These are phyloP conservation scores for Durusdinium trenchii DNA, from an alignment of 73 alveolate genomes.

Conservation along the genomic window DNA sequence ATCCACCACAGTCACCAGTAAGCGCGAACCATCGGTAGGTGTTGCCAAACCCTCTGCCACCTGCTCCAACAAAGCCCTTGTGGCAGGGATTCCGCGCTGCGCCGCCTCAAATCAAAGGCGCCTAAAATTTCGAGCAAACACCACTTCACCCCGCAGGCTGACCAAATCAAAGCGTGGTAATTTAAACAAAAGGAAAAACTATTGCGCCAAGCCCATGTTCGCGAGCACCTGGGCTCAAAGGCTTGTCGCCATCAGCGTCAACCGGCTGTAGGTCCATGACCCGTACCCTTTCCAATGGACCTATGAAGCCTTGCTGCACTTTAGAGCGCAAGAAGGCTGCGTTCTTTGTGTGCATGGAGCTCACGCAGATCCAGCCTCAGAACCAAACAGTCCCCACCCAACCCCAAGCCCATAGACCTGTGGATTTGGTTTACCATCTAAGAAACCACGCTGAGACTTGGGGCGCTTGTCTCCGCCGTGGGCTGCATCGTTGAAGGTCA, in stretches of 20 bases:
- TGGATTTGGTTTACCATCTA: neutral
- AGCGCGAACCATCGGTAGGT: no score
- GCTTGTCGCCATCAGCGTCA: neutral
- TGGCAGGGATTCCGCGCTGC: no score
- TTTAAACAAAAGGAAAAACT: neutral
- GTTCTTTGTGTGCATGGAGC: neutral
- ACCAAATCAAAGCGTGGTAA: no score
- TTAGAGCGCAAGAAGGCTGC: neutral
- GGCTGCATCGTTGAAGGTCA: neutral
- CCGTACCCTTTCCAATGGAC: neutral
- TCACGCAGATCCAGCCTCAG: neutral
- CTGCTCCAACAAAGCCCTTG: no score
- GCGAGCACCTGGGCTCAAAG: neutral
- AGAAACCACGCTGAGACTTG: neutral
- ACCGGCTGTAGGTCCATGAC: neutral
- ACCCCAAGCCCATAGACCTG: neutral
- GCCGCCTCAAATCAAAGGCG: no score
- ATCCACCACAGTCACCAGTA: no score
- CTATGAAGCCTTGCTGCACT: neutral
- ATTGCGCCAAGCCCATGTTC: neutral
- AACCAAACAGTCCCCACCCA: neutral
- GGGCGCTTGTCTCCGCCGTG: constrained; percentile 6
- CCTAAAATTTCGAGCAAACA: no score
- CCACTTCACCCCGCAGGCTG: no score
- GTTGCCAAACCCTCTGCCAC: no score